These are phyloP conservation scores for Rhizopogon salebrosus DNA, from an alignment of 768 basidiomycete genomes.

Conservation along the genomic window DNA sequence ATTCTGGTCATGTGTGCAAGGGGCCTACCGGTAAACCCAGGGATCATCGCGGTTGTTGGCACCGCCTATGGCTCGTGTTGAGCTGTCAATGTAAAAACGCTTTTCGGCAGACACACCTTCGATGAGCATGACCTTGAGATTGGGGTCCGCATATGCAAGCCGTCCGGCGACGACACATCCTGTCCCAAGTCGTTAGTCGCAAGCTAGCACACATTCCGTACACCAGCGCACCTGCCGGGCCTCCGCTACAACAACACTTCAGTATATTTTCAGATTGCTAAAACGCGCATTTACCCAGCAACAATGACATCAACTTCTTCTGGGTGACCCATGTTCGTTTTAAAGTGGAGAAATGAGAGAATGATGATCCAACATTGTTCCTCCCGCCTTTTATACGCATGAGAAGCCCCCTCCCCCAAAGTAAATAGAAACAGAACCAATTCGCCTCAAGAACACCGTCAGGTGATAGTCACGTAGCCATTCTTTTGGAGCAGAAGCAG, in stretches of 20 bases:
- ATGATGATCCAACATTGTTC: background rate
- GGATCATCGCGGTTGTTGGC: conserved; percentile 71
- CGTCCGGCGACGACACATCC: conserved; percentile 68
- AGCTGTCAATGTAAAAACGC: background rate
- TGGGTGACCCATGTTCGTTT: conserved; percentile 41
- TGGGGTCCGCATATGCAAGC: conserved; percentile 67
- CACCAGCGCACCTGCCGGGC: conserved; percentile 45
- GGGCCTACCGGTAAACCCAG: conserved; percentile 58
- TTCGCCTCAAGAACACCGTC: conserved; percentile 2
- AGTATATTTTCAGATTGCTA: conserved; percentile 1
- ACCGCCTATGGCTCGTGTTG: conserved; percentile 36
- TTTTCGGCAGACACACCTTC: conserved; percentile 40
- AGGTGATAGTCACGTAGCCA: conserved; percentile 9
- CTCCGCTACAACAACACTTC: conserved; percentile 35
- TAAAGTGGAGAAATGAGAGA: background rate
- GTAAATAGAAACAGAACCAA: background rate
- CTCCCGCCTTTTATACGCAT: conserved; percentile 10
- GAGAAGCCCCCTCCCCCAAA: conserved; percentile 3
- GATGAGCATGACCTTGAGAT: conserved; percentile 69
- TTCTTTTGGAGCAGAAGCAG: background rate
- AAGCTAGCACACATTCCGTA: background rate
- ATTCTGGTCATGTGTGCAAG: background rate
- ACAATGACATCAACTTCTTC: conserved; percentile 73
- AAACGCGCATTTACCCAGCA: conserved; percentile 36
- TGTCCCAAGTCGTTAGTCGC: conserved; percentile 10